Evolutionary conservation across 768 basidiomycete species (phyloP).

Genomic region (Leucosporidium creatinivorum): DNA sequence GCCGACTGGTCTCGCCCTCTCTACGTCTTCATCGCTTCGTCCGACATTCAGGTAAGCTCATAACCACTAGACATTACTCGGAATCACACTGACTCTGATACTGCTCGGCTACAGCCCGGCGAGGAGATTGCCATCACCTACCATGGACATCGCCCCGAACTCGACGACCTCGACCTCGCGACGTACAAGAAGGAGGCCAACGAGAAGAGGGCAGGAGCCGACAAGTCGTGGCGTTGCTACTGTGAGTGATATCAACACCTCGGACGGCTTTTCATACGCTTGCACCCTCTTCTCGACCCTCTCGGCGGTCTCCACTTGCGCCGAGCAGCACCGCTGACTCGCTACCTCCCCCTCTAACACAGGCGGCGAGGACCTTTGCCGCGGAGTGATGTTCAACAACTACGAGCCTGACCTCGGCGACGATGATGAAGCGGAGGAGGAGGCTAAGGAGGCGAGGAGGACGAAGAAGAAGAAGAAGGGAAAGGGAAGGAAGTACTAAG

Average conservation of each 20-base stretch:
- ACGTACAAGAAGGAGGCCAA: background rate
- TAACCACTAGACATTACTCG: too few species aligned
- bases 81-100: too few species aligned
- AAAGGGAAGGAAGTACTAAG: too few species aligned
- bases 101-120: slow-evolving; percentile 28
- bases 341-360: background rate
- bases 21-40: slow-evolving; percentile 15
- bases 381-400: background rate
- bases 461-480: too few species aligned
- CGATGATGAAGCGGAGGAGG: background rate
- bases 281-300: too few species aligned
- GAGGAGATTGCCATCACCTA: slow-evolving; percentile 26
- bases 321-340: background rate
- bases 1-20: slow-evolving; percentile 13
- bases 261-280: too few species aligned
- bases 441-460: too few species aligned
- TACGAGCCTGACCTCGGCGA: background rate
- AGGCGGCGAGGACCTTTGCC: background rate
- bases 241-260: background rate
- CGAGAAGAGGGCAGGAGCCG: background rate
- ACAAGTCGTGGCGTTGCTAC: background rate
- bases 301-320: too few species aligned
- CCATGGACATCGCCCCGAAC: background rate
- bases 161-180: background rate
- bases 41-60: slow-evolving; percentile 15